These are phyloP conservation scores for Polyporus tsugae DNA, from an alignment of 1,284 basidiomycete species.

Conservation along the genomic window DNA sequence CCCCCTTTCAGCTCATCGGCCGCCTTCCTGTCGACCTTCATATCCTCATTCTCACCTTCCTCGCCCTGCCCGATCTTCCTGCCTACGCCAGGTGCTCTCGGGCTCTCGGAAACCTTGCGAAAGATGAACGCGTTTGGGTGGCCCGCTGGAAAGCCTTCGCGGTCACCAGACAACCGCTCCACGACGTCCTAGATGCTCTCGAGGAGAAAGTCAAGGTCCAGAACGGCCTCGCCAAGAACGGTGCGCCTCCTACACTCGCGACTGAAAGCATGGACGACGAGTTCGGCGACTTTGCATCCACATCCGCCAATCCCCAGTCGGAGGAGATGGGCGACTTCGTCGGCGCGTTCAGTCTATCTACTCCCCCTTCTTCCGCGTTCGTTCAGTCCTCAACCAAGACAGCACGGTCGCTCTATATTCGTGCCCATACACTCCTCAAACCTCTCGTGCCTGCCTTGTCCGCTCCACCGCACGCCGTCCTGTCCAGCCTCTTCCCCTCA, in stretches of 20 bases:
- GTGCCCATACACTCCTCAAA: conserved; percentile 71
- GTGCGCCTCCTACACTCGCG: conserved; percentile 62
- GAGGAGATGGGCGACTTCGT: conserved; percentile 68
- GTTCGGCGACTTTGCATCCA: conserved; percentile 87
- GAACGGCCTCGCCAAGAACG: conserved; percentile 45
- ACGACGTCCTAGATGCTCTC: conserved; percentile 65
- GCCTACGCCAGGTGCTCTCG: conserved; percentile 75
- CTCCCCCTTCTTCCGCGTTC: conserved; percentile 26
- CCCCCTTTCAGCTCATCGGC: conserved; percentile 65
- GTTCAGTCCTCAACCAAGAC: conserved; percentile 44
- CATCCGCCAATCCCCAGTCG: conserved; percentile 43
- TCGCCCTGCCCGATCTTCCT: conserved; percentile 83
- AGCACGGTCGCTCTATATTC: conserved; percentile 62
- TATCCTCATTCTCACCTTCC: conserved; percentile 71
- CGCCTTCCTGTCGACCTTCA: conserved; percentile 82
- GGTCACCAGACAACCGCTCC: conserved; percentile 55
- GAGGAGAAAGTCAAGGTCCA: conserved; percentile 54
- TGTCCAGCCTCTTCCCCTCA: conserved; percentile 60
- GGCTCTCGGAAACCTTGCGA: conserved; percentile 68
- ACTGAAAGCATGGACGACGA: conserved; percentile 77
- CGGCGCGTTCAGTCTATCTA: conserved; percentile 43
- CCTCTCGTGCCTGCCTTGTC: conserved; percentile 62
- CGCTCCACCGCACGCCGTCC: conserved; percentile 63
- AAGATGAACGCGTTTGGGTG: conserved; percentile 82
- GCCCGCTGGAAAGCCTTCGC: conserved; percentile 70